Base-by-base conservation (phyloP, 192 early-diverging fungal species). In the Coemansia sp. region DNA sequence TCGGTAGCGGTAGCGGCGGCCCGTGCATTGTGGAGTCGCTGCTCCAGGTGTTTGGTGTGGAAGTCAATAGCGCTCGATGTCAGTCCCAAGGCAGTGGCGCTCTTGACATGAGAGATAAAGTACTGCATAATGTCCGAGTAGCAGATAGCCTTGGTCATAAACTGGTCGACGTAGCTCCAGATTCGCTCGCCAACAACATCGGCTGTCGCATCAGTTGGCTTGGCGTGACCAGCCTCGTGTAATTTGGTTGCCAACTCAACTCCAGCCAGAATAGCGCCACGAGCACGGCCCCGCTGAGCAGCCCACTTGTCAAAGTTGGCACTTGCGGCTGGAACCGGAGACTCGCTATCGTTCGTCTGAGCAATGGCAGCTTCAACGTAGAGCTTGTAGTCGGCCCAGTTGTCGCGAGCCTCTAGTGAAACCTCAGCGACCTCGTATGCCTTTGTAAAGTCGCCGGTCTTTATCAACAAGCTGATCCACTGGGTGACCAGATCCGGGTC, bases 401-500 rank as follows among this genome's bases (percentile, higher is more conserved):
- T 81, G 36, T 85, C 84, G 16, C 70, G 53, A 4, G 87, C 68
- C 55, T 81, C 70, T 44, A 90, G 68, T 11, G 87, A 63, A 4
- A 72, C 27, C 9, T 69, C 34, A 66, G 86, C 78, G 15, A 85
- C 74, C 67, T 74, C 65, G 36, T 80, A 66, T 3, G 84, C 89
- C 38, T 81, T 68, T 5, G 71, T 49, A 85, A 85, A 89, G 31
- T 81, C 77, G 27, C 76, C 75, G 5, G 81, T 81, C 43, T 86
- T 80, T 40, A 87, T 68, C 36, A 90, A 60, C 22, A 94, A 55
- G 7, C 73, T 75, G 20, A 89, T 86, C 16, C 87, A 78, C 52
- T 89, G 86, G 29, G 88, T 85, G 36, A 85, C 72, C 6, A 93
- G 87, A 52, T 96, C 94, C 9, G 90, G 86, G 65, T 94, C 94